These are phyloP conservation scores for Sclerotinia borealis DNA, from an alignment of 2,329 filamentous ascomycete genomes.

Conservation along the genomic window DNA sequence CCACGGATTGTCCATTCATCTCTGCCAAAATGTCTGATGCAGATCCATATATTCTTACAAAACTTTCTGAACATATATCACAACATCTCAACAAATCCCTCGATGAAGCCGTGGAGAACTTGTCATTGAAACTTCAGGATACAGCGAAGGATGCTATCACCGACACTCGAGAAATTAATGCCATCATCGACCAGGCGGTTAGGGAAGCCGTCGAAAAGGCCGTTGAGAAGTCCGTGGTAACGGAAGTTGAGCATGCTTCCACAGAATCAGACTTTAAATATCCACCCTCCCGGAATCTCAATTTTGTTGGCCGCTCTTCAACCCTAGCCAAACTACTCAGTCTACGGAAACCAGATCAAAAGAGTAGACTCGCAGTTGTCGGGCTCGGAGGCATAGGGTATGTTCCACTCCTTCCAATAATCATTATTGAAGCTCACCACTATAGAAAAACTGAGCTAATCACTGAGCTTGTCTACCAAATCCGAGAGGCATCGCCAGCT, in stretches of 20 bases:
- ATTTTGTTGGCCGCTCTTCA: conserved; percentile 22
- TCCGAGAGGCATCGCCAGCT: conserved; percentile 22
- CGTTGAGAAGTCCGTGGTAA: conserved; percentile 1
- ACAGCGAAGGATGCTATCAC: conserved; percentile 9
- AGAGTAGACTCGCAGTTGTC: conserved; percentile 21
- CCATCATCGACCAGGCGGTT: conserved; percentile 1
- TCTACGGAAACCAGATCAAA: conserved; percentile 24
- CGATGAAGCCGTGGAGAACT: conserved; percentile 6
- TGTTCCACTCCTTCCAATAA: background rate
- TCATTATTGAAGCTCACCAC: conserved; percentile 5
- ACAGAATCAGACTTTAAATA: conserved; percentile 16
- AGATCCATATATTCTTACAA: conserved; percentile 9
- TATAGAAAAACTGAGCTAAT: conserved; percentile 25
- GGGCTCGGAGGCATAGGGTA: conserved; percentile 27
- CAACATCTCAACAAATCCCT: conserved; percentile 9
- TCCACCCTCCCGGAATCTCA: conserved; percentile 19
- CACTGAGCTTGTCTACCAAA: conserved; percentile 23
- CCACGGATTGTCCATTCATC: conserved; percentile 5
- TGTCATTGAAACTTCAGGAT: conserved; percentile 8
- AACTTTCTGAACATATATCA: conserved; percentile 11
- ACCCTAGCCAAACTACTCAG: conserved; percentile 20
- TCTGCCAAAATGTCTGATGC: conserved; percentile 10
- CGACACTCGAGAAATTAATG: conserved; percentile 10
- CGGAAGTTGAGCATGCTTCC: conserved; percentile 3
- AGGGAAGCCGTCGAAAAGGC: conserved; percentile 10